Base-by-base conservation (phyloP, 2,329 filamentous ascomycete species). In the Monosporascus sp. region DNA sequence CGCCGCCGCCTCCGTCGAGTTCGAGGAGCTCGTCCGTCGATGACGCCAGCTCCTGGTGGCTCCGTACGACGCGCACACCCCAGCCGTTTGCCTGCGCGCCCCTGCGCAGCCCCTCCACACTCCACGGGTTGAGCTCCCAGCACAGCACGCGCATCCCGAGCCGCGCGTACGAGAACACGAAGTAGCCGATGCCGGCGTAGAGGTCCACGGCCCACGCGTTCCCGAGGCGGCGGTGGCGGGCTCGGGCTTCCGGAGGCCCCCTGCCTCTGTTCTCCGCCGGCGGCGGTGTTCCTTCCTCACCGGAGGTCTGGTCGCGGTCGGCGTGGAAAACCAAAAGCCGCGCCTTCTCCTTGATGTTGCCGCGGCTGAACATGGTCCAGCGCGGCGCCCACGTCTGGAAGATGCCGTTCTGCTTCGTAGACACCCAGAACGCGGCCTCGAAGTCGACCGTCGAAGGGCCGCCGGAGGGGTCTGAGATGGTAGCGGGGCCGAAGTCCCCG, bases 151-250 rank as follows among this genome's bases (percentile, higher is more conserved):
- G 74, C 63, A 92, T 74, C 0, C 90, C 90, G 18, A 87, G 80
- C 54, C 75, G 78, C 7, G 86, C 80, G 70, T 96, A 97, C 35
- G 84, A 88, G 65, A 97, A 96, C 3, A 88, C 83, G 71, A 97
- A 97, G 71, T 97, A 97, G 5, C 93, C 93, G 59, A 97, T 96
- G 0, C 93, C 93, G 0, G 89, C 90, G 72, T 96, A 97, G 55
- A 97, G 74, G 69, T 97, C 93, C 1, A 95, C 81, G 0, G 86
- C 83, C 68, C 78, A 83, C 4, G 66, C 67, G 2, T 53, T 14
- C 7, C 52, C 45, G 27, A 65, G 31, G 11, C 14, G 9, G 11
- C 31, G 31, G 31, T 11, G 27, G 27, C 27, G 27, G 27, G 9
- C 27, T 31, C 27, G 22, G 43, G 43, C 24, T 7, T 11, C 14